Evolutionary conservation across 2,329 filamentous ascomycete genomes (phyloP).

Genomic region (Simplicillium aogashimaense): DNA sequence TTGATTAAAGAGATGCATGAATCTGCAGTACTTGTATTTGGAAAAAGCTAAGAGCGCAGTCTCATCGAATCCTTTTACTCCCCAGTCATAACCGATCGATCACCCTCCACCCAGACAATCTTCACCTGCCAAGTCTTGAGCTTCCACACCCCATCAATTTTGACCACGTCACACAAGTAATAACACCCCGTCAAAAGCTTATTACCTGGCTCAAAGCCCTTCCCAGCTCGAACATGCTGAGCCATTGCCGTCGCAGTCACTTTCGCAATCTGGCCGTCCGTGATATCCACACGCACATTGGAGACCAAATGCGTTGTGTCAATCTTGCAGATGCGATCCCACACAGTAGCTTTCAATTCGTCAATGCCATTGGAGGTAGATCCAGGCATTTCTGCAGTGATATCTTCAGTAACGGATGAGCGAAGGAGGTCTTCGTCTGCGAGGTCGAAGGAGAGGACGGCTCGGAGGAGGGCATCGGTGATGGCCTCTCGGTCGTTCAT

Average conservation of each 20-base stretch:
- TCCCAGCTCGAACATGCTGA: conserved; percentile 3
- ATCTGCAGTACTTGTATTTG: too few relatives aligned
- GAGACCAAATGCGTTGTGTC: conserved; percentile 5
- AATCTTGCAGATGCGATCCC: background rate
- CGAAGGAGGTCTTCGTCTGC: conserved; percentile 3
- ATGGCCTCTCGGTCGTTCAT: conserved; percentile 5
- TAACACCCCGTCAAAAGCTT: conserved; percentile 1
- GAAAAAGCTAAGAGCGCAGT: too few relatives aligned
- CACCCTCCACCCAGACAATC: conserved; percentile 4
- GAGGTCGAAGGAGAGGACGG: conserved; percentile 2
- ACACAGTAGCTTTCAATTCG: background rate
- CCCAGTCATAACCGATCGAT: conserved; percentile 3
- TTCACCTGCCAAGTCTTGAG: conserved; percentile 4
- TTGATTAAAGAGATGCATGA: too few relatives aligned
- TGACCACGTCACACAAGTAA: conserved; percentile 3
- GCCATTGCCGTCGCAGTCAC: conserved; percentile 3
- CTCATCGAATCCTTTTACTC: too few relatives aligned
- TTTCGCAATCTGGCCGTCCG: conserved; percentile 1
- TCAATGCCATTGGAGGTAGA: conserved; percentile 1
- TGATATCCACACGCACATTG: conserved; percentile 2
- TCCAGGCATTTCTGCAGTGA: conserved; percentile 1
- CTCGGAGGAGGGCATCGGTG: conserved; percentile 2
- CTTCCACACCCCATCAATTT: conserved; percentile 3
- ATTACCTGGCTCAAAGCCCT: conserved; percentile 1
- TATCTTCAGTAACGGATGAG: conserved; percentile 3